Percentiles rank a stretch among this genome's conserved stretches.
Evolutionary conservation across 1,139 yeast species (phyloP).

Genomic region (Blastobotrys raffinosifermentans): DNA sequence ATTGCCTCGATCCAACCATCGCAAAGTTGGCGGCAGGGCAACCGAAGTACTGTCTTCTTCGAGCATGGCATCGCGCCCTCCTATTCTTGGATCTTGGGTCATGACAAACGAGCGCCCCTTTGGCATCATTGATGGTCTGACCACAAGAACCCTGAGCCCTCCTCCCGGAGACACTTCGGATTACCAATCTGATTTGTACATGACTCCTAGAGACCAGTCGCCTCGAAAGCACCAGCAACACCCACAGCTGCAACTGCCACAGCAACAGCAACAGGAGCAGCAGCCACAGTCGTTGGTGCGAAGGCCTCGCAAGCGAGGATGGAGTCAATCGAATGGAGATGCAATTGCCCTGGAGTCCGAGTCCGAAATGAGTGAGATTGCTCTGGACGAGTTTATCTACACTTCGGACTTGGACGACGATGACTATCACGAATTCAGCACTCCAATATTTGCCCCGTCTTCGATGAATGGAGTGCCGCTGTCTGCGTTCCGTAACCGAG

Average conservation of each 20-base stretch:
- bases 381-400: conserved; percentile 78
- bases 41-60: conserved; percentile 86
- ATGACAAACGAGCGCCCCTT: conserved; percentile 74
- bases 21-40: conserved; percentile 66
- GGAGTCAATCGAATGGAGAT: conserved; percentile 10
- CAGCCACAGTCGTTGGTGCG: not conserved
- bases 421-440: conserved; percentile 34
- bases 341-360: conserved; percentile 15
- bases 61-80: conserved; percentile 81
- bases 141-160: conserved; percentile 70
- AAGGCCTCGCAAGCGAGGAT: conserved; percentile 10
- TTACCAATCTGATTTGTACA: conserved; percentile 5
- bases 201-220: too few species aligned
- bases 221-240: conserved; percentile 7
- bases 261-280: not conserved
- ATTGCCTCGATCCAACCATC: conserved; percentile 58
- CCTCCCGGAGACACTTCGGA: conserved; percentile 19
- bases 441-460: conserved; percentile 15
- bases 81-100: conserved; percentile 88
- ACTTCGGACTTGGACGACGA: conserved; percentile 84
- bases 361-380: conserved; percentile 57
- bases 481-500: conserved; percentile 84
- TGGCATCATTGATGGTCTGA: conserved; percentile 89
- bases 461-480: conserved; percentile 59
- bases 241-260: not conserved